Conservation (phyloP, 306 rosid genomes). For the Spatholobus suberectus region DNA sequence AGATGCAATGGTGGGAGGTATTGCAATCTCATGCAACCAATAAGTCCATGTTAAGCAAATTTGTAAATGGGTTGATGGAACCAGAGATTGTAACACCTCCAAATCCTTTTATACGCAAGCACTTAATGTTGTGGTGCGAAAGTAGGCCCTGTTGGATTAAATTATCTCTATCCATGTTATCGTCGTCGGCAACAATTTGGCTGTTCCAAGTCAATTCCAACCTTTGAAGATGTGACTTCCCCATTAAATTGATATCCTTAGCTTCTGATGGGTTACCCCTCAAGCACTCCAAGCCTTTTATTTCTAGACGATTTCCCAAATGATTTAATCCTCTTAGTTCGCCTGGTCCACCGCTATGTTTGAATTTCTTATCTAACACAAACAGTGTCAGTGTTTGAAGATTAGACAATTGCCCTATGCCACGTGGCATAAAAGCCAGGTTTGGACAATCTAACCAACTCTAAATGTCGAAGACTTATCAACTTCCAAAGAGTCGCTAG, state of each 20-base stretch:
- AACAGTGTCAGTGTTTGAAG: conserved; percentile 14
- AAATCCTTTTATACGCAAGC: fast-evolving
- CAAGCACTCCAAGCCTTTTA: background rate
- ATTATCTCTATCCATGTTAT: background rate
- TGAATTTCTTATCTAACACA: background rate
- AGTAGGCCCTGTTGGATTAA: background rate
- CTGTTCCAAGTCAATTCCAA: background rate
- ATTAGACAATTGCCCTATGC: background rate
- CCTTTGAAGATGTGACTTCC: background rate
- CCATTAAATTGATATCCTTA: background rate
- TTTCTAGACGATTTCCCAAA: background rate
- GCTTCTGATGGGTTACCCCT: background rate
- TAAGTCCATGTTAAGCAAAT: background rate
- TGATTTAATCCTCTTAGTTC: background rate
- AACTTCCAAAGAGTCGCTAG: background rate
- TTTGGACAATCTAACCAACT: fast-evolving
- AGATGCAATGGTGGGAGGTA: background rate
- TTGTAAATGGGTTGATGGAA: background rate
- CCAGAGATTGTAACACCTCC: background rate
- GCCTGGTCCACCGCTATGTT: background rate
- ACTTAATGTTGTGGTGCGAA: background rate
- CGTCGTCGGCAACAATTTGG: background rate
- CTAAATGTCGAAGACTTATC: conserved; percentile 25
- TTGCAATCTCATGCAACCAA: background rate
- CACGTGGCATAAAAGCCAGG: background rate